Evolutionary conservation across 2,329 filamentous ascomycete genomes (phyloP), one percentile per base, ranked within the genome.

Genomic region (Penicillium paneum): DNA sequence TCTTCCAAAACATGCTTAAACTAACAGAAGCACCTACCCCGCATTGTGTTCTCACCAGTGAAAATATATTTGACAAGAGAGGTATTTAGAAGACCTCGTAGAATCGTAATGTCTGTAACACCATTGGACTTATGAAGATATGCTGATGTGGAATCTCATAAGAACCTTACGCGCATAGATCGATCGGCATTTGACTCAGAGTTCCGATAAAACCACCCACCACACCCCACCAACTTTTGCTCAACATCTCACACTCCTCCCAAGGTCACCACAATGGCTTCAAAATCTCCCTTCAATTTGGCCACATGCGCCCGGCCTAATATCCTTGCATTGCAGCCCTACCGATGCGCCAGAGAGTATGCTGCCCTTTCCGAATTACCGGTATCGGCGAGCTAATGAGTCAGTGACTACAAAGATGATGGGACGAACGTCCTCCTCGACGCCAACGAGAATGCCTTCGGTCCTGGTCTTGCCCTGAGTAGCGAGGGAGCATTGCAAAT

Each of bases 321-420:
- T 72, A 91, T 93, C 57, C 76, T 92, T 61, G 80, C 86, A 59
- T 78, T 93, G 44, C 81, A 91, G 67, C 89, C 89, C 36, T 93
- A 93, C 69, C 85, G 89, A 54, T 93, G 89, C 71, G 89, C 89
- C 28, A 78, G 89, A 81, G 89, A 93, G 89, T 91, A 78, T 75
- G 86, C 75, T 47, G 54, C 47, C 52, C 56, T 48, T 44, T 49
- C 54, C 39, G 46, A 42, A 26, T 47, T 26, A 35, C 48, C 52
- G 48, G 58, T 51, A 44, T 39, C 53, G 35, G 46, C 35, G 19
- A 49, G 59, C 64, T 67, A 61, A 71, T 59, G 60, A 65, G 47
- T 68, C 70, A 95, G 91, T 78, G 94, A 99, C 82, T 97, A 99
- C 83, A 97, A 99, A 78, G 93, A 99, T 73, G 89, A 99, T 71